phyloP scores from a whole-genome alignment of 148 eudicot species.

The Salicornia ramosissima region DNA sequence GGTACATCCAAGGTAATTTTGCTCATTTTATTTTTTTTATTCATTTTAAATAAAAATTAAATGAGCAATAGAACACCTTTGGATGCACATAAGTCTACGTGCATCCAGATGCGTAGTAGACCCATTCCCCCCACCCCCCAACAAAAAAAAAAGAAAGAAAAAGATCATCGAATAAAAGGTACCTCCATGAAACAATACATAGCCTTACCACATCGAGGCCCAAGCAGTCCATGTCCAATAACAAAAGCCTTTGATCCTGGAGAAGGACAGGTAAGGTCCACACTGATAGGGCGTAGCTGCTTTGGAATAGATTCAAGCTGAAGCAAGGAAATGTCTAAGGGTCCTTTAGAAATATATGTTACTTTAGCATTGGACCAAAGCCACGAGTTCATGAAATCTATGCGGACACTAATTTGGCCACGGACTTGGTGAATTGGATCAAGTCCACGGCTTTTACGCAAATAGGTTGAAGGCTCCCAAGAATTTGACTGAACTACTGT shows the following conservation, averaged over 20 bases:
- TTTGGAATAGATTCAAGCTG: constrained; percentile 67
- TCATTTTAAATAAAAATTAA: no score
- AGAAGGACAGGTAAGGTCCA: constrained; percentile 55
- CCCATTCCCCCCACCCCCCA: no score
- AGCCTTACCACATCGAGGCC: constrained; percentile 79
- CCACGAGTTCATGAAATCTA: constrained; percentile 68
- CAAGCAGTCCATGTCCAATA: constrained; percentile 89
- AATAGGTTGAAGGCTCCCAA: constrained; percentile 25
- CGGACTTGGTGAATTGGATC: constrained; percentile 23
- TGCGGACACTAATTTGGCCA: constrained; percentile 58
- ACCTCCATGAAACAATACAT: constrained; percentile 6
- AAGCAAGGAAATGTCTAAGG: constrained; percentile 74
- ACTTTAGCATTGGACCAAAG: constrained; percentile 76
- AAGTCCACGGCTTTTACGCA: constrained; percentile 22
- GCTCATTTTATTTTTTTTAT: no score
- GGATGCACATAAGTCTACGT: no score
- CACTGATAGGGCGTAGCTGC: constrained; percentile 53
- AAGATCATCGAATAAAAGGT: no score
- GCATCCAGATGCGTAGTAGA: no score
- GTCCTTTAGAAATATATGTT: constrained; percentile 75
- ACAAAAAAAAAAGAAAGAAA: no score
- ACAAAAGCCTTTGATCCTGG: constrained; percentile 80
- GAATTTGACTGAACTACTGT: constrained; percentile 22
- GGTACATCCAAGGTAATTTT: no score
- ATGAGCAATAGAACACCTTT: no score